Evolutionary conservation across 352 stramenopile genomes (phyloP), one percentile per base, ranked within the genome.

Genomic region (Pythium monospermum): DNA sequence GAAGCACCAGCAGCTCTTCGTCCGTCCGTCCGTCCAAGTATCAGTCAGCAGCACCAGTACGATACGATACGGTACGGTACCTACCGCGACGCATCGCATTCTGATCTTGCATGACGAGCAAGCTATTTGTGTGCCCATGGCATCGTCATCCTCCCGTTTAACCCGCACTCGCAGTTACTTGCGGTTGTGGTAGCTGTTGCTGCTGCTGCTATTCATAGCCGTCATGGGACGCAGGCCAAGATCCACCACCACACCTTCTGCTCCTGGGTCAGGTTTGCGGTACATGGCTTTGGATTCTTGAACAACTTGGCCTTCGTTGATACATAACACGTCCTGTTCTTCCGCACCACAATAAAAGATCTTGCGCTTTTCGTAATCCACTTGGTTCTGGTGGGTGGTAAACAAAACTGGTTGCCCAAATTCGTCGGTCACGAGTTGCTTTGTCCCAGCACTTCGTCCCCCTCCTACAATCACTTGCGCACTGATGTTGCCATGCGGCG

Each of bases 301-400:
- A 45, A 93, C 83, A 21, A 96, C 83, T 59, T 94, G 82, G 2
- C 83, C 77, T 53, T 96, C 87, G 42, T 96, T 94, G 50, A 96
- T 96, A 27, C 78, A 88, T 6, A 95, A 56, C 12, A 96, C 85
- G 31, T 96, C 85, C 57, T 96, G 87, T 40, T 91, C 78, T 45
- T 92, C 80, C 1, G 39, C 39, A 0, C 83, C 83, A 28, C 83
- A 94, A 37, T 92, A 94, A 11, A 70, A 56, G 7, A 91, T 56
- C 23, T 68, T 69, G 2, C 76, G 53, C 44, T 90, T 90, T 31
- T 91, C 80, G 4, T 43, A 15, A 54, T 91, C 80, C 23, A 91
- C 76, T 57, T 85, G 63, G 1, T 69, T 64, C 36, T 86, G 74
- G 27, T 75, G 77, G 1, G 64, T 64, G 0, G 83, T 87, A 44